Percentiles rank a stretch among this genome's conserved stretches.
Evolutionary conservation across 768 basidiomycete genomes (phyloP).

Genomic region (Nidula microcarpa): DNA sequence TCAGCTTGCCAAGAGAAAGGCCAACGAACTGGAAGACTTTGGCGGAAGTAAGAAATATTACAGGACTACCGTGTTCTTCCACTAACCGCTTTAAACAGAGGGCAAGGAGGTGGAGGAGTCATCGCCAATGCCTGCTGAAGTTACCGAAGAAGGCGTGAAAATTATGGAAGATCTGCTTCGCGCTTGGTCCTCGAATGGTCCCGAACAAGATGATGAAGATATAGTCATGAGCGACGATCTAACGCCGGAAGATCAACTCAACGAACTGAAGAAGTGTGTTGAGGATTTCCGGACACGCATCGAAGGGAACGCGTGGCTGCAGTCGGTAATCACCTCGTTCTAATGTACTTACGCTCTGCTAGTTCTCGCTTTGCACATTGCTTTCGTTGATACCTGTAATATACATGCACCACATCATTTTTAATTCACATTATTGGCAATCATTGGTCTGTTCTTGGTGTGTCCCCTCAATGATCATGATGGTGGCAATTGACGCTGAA

Average conservation of each 20-base stretch:
- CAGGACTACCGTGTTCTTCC: not conserved
- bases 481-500: no score
- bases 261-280: constrained; percentile 56
- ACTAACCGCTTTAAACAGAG: constrained; percentile 2
- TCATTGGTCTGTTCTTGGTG: no score
- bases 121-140: constrained; percentile 41
- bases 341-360: constrained; percentile 11
- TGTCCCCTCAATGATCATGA: no score
- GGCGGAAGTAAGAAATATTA: constrained; percentile 24
- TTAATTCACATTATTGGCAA: no score
- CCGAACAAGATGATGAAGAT: constrained; percentile 48
- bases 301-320: constrained; percentile 78
- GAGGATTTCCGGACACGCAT: constrained; percentile 65
- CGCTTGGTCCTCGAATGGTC: constrained; percentile 43
- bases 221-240: constrained; percentile 35
- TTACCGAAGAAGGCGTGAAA: constrained; percentile 74
- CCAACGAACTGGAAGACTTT: constrained; percentile 89
- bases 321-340: constrained; percentile 46
- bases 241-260: constrained; percentile 40
- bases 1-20: constrained; percentile 87
- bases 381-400: constrained; percentile 7
- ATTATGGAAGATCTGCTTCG: constrained; percentile 78
- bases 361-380: constrained; percentile 7
- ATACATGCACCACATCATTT: not conserved
- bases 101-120: constrained; percentile 31